Conservation (phyloP, 2,329 filamentous ascomycete genomes). For the Hymenoscyphus linearis region DNA sequence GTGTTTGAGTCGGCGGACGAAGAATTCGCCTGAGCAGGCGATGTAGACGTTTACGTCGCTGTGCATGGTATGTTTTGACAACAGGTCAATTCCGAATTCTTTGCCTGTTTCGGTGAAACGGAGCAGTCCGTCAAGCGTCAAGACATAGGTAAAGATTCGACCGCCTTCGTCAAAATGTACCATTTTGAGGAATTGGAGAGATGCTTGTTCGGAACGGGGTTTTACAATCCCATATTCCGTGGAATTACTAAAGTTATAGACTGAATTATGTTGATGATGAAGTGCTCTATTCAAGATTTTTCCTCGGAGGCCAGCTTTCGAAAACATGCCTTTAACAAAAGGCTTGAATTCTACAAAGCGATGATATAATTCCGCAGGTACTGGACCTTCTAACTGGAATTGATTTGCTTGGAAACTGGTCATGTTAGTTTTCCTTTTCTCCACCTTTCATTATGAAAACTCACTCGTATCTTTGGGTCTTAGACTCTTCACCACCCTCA, state of each 20-base stretch:
- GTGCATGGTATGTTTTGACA: conserved; percentile 97
- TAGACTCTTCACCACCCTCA: conserved; percentile 37
- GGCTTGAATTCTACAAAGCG: conserved; percentile 90
- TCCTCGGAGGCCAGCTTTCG: conserved; percentile 68
- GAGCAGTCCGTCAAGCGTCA: conserved; percentile 80
- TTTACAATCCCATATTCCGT: conserved; percentile 69
- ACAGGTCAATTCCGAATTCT: conserved; percentile 87
- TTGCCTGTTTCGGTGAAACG: conserved; percentile 95
- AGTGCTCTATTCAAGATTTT: conserved; percentile 77
- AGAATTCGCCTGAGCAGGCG: conserved; percentile 89
- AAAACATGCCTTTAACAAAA: conserved; percentile 86
- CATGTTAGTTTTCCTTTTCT: conserved; percentile 14
- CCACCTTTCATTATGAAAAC: conserved; percentile 28
- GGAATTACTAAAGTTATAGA: conserved; percentile 80
- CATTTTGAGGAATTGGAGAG: conserved; percentile 77
- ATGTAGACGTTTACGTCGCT: conserved; percentile 88
- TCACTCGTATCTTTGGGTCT: conserved; percentile 70
- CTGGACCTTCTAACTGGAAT: conserved; percentile 79
- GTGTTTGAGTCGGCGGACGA: conserved; percentile 65
- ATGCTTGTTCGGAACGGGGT: conserved; percentile 62
- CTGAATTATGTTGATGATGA: conserved; percentile 81
- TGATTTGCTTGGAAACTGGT: conserved; percentile 85
- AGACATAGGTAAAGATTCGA: conserved; percentile 84
- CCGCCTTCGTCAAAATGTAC: conserved; percentile 82
- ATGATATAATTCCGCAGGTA: conserved; percentile 77